Evolutionary conservation across 805 yeast genomes (phyloP).

Genomic region (Maudiozyma turicensis): DNA sequence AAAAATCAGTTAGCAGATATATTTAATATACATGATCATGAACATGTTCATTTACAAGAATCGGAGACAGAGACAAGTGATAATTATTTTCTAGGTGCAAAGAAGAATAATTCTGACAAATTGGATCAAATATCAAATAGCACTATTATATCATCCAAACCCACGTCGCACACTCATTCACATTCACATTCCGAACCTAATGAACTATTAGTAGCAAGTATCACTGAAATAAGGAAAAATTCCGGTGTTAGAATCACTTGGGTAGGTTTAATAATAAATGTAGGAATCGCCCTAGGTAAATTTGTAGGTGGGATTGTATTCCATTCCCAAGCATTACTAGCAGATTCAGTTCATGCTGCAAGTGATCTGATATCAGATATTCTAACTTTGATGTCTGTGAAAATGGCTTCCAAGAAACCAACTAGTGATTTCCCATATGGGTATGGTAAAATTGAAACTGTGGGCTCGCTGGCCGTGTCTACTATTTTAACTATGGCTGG

Average conservation of each 20-base stretch:
- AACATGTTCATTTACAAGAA: constrained; percentile 34
- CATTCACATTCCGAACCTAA: constrained; percentile 29
- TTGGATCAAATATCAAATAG: too few species aligned
- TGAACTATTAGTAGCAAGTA: constrained; percentile 31
- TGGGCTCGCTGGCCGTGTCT: constrained; percentile 85
- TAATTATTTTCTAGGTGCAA: constrained; percentile 29
- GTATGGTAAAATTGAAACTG: constrained; percentile 84
- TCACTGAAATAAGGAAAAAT: constrained; percentile 41
- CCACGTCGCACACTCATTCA: constrained; percentile 21
- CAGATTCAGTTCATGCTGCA: constrained; percentile 90
- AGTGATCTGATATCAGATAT: constrained; percentile 87
- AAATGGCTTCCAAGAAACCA: constrained; percentile 56
- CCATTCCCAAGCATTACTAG: constrained; percentile 89
- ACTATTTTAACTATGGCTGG: constrained; percentile 81
- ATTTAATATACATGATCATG: constrained; percentile 18
- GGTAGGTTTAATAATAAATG: constrained; percentile 78
- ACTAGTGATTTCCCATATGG: constrained; percentile 67
- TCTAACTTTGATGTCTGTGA: constrained; percentile 80
- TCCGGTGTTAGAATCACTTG: constrained; percentile 92
- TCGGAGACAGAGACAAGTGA: constrained; percentile 38
- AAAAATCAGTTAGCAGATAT: constrained; percentile 8
- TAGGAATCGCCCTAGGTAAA: constrained; percentile 78
- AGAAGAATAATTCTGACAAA: constrained; percentile 3
- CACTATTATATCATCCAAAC: too few species aligned
- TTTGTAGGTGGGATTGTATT: constrained; percentile 83